A percentile compares a stretch with the other conserved stretches of the same genome.
These are phyloP conservation scores for Trichoderma polysporum DNA, from an alignment of 2,329 filamentous ascomycete genomes.

Conservation along the genomic window DNA sequence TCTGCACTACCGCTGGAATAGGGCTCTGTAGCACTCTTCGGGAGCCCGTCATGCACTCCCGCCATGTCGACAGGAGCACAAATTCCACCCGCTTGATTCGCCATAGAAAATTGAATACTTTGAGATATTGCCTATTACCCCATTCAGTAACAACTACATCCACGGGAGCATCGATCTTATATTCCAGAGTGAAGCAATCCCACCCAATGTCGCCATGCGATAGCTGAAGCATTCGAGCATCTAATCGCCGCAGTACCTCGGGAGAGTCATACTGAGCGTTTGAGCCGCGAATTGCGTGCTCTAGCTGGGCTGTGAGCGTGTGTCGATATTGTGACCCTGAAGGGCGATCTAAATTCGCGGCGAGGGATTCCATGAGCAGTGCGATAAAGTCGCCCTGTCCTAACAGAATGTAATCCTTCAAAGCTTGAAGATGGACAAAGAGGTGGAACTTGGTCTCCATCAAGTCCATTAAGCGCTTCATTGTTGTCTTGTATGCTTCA, in stretches of 20 bases:
- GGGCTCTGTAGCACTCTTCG: slow-evolving; percentile 83
- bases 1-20: slow-evolving; percentile 65
- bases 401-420: slow-evolving; percentile 92
- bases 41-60: slow-evolving; percentile 91
- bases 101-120: slow-evolving; percentile 99
- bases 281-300: slow-evolving; percentile 94
- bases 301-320: slow-evolving; percentile 93
- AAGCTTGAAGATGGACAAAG: slow-evolving; percentile 84
- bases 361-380: slow-evolving; percentile 92
- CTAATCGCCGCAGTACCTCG: slow-evolving; percentile 85
- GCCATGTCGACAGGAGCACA: slow-evolving; percentile 85
- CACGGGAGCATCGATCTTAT: slow-evolving; percentile 94
- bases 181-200: slow-evolving; percentile 98
- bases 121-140: slow-evolving; percentile 93
- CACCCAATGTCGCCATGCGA: slow-evolving; percentile 97
- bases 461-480: slow-evolving; percentile 88
- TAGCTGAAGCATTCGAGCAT: slow-evolving; percentile 97
- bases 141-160: slow-evolving; percentile 97
- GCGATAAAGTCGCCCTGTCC: slow-evolving; percentile 98
- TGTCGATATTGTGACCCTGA: slow-evolving; percentile 97
- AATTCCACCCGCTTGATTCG: slow-evolving; percentile 98
- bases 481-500: slow-evolving; percentile 95
- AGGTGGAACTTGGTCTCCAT: slow-evolving; percentile 96
- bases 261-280: slow-evolving; percentile 94
- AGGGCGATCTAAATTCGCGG: slow-evolving; percentile 87